Base-by-base conservation (phyloP, 306 rosid genomes). In the Arachis stenosperma region DNA sequence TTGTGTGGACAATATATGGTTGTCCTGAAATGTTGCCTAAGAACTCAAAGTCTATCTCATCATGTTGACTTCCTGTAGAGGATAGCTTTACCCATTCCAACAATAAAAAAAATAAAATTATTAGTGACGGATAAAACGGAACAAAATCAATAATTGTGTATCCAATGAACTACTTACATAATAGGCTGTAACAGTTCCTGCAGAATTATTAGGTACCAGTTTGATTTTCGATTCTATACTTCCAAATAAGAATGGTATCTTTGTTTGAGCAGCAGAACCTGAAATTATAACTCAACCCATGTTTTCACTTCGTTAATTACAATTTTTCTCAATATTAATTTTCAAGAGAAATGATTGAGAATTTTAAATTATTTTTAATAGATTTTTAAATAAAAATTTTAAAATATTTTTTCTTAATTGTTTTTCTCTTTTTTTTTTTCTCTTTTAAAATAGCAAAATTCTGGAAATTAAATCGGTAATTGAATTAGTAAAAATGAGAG, bases 11-110 rank as follows among this genome's bases (percentile, higher is more conserved):
- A 65, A 79, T 86, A 79, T 91, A 91, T 36, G 98, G 97, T 52
- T 91, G 90, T 65, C 96, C 97, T 46, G 96, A 78, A 67, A 77
- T 56, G 73, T 94, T 94, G 39, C 98, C 97, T 41, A 89, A 70
- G 85, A 91, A 94, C 85, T 94, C 98, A 50, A 84, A 94, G 69
- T 94, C 98, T 74, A 91, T 88, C 84, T 94, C 98, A 36, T 94
- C 95, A 51, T 88, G 98, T 9, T n/a, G 72, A 59, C 65, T 78
- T 58, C 93, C 96, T 1, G 82, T 85, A 2, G 97, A 93, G 1
- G 98, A 87, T 66, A 90, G 71, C 27, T 22, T 22, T 22, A 22
- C 27, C 27, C 27, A 22, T 22, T 22, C 27, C 27, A 22, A 22
- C 27, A 22, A 22, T 22, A 48, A 48, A 48, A 9, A 11, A 10